Conservation (phyloP, 768 basidiomycete species). For the Macrolepiota albuminosa region DNA sequence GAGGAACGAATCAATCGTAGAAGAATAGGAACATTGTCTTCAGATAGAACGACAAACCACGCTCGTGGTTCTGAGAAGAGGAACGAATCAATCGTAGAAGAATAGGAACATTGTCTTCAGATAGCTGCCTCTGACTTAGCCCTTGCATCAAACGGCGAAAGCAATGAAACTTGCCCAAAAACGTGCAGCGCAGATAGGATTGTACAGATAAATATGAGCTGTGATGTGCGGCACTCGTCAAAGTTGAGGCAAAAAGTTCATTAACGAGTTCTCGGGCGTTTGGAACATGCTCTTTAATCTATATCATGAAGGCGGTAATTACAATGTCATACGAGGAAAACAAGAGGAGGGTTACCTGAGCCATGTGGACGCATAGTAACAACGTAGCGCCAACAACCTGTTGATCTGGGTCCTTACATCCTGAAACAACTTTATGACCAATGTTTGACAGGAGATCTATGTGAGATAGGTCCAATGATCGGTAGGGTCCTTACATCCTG, state of each 20-base stretch:
- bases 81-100: constrained; percentile 23
- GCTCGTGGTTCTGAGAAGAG: constrained; percentile 17
- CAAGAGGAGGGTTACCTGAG: constrained; percentile 17
- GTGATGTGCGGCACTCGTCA: neutral
- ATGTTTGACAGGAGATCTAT: constrained; percentile 41
- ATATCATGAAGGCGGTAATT: neutral
- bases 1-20: constrained; percentile 23
- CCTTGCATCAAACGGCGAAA: neutral
- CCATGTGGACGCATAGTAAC: constrained; percentile 22
- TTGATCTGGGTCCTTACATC: constrained; percentile 39
- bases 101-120: constrained; percentile 18
- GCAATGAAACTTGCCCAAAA: constrained; percentile 23
- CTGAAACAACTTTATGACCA: constrained; percentile 30
- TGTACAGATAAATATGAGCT: constrained; percentile 16
- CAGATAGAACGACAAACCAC: constrained; percentile 20
- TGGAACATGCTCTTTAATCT: constrained; percentile 1
- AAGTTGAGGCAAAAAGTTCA: constrained; percentile 5
- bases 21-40: constrained; percentile 19
- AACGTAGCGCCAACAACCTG: constrained; percentile 45
- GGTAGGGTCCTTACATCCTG: constrained; percentile 44
- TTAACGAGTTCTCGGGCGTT: constrained; percentile 6
- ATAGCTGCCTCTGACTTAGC: constrained; percentile 9
- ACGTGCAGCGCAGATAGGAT: constrained; percentile 22
- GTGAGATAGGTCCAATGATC: constrained; percentile 44
- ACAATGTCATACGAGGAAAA: neutral